Evolutionary conservation across 768 basidiomycete genomes (phyloP), one percentile per base, ranked within the genome.

Genomic region (Piloderma croceum): DNA sequence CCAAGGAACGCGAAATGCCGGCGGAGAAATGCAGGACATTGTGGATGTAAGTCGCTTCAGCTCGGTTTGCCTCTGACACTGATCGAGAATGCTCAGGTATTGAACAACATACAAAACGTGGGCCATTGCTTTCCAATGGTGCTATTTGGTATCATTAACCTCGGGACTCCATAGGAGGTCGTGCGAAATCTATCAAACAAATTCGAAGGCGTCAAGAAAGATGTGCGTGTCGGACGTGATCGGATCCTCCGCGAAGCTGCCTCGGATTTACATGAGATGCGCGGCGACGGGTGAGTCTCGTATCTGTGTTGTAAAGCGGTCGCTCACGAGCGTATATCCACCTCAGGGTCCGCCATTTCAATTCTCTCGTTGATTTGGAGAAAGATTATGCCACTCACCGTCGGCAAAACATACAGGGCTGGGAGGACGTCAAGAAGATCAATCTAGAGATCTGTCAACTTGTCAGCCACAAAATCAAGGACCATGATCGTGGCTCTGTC

Each of bases 311-410:
- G 21, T 33, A 15, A n/a, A 9, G 27, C 23, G 20, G 10, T 23
- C 13, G 25, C 23, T 32, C 24, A 15, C 32, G 31, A 13, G 34
- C 31, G 22, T 36, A 41, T 33, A 37, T 38, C 9, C 34, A 13
- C 38, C 17, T 3, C 43, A 83, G 81, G 39, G 64, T 66, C 31
- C 56, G 47, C 15, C 68, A 75, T 48, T 79, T 74, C 56, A 76
- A 81, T 49, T 55, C 46, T 11, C 56, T 83, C 22, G 68, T 82
- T 22, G 68, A 69, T 39, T 65, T 81, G 13, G 76, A 81, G 49
- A 66, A 69, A 39, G 69, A 72, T 39, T 82, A 81, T 47, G 63
- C 71, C 25, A 56, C 44, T 19, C 62, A 65, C 39, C 64, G 71
- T 42, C 60, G 63, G 31, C 58, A 64, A 22, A 58, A 77, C 24